phyloP scores from a whole-genome alignment of 805 yeast species.

The Kazachstania martiniae region DNA sequence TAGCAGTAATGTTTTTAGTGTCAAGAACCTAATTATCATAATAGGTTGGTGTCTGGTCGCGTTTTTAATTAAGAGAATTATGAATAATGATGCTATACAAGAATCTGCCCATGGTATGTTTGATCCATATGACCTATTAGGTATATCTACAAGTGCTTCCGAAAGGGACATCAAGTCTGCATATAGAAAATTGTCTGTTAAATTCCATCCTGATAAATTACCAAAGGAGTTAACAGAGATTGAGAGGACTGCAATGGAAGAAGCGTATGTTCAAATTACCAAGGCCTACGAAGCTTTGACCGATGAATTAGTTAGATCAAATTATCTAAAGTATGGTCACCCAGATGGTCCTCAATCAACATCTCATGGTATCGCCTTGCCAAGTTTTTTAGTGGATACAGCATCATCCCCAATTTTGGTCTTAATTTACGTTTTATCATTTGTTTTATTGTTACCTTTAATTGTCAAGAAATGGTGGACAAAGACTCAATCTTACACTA shows the following conservation, averaged over 20 bases:
- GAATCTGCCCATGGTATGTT: conserved; percentile 39
- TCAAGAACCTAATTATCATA: conserved; percentile 19
- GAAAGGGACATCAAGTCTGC: conserved; percentile 73
- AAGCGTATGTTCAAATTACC: conserved; percentile 66
- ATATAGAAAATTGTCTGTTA: conserved; percentile 78
- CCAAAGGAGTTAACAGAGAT: conserved; percentile 47
- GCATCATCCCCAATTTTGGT: conserved; percentile 56
- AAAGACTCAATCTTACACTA: conserved; percentile 67
- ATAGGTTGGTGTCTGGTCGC: conserved; percentile 56
- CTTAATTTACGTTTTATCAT: conserved; percentile 53
- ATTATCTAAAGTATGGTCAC: conserved; percentile 81
- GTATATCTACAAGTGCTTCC: conserved; percentile 52
- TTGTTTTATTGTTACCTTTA: conserved; percentile 71
- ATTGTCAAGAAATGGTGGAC: conserved; percentile 89
- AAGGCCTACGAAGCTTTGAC: conserved; percentile 94
- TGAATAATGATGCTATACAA: conserved; percentile 36
- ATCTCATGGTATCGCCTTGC: conserved; percentile 89
- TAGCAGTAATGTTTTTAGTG: conserved; percentile 13
- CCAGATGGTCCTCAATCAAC: conserved; percentile 96
- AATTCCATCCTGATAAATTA: conserved; percentile 90
- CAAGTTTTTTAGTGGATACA: conserved; percentile 82
- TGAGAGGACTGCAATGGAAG: conserved; percentile 52
- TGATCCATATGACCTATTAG: conserved; percentile 87
- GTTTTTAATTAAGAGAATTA: conserved; percentile 28
- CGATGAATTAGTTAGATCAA: conserved; percentile 74